A percentile compares a stretch with the other conserved stretches of the same genome.
Evolutionary conservation across 495 filamentous ascomycete species (phyloP).

Genomic region (Sordaria brevicollis): DNA sequence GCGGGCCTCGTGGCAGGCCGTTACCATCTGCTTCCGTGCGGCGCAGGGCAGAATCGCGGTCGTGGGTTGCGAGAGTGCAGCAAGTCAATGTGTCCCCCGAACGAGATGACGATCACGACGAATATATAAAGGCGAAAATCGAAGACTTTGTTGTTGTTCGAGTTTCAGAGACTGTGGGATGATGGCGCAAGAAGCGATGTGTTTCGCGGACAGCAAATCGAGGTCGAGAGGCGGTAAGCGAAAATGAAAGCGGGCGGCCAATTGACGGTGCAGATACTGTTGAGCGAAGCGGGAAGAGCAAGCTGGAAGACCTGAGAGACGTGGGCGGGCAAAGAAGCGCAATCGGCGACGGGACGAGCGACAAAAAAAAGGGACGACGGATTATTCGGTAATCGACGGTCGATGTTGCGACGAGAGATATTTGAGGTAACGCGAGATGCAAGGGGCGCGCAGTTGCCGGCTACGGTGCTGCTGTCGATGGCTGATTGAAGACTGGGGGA

Average conservation of each 20-base stretch:
- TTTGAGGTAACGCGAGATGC: neutral
- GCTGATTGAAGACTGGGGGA: neutral
- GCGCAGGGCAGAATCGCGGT: neutral
- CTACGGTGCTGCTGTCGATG: neutral
- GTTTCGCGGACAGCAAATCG: neutral
- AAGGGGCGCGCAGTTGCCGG: neutral
- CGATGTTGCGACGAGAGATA: neutral
- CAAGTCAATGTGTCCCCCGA: neutral
- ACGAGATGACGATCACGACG: neutral
- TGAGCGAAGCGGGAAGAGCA: neutral
- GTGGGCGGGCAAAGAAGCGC: neutral
- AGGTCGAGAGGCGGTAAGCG: slow-evolving; percentile 31
- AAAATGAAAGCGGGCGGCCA: slow-evolving; percentile 26
- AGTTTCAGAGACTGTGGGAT: neutral
- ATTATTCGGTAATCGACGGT: neutral
- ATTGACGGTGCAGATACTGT: slow-evolving; percentile 12
- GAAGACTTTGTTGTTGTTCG: neutral
- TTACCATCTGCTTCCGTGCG: neutral
- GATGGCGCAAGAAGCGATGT: neutral
- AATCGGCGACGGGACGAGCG: neutral
- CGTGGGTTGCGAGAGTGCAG: neutral
- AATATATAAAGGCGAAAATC: neutral
- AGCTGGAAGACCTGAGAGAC: neutral
- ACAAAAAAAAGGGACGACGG: neutral
- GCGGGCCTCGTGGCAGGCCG: neutral